Conservation (phyloP, 805 yeast species). For the Myxozyma mucilagina region DNA sequence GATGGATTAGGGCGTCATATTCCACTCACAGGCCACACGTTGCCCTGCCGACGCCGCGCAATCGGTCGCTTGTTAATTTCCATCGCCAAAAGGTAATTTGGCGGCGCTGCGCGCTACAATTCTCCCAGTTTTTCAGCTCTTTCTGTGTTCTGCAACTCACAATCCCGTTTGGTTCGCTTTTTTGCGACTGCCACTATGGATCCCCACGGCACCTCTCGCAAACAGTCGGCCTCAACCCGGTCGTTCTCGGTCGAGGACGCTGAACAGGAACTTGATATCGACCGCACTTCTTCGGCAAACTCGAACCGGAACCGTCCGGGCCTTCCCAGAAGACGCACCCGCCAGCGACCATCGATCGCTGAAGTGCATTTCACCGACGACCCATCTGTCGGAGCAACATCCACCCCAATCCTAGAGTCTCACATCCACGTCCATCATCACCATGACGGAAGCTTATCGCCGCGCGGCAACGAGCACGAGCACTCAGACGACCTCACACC, state of each 20-base stretch:
- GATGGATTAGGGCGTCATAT: conserved; percentile 2
- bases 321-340: conserved; percentile 16
- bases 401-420: conserved; percentile 22
- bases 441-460: conserved; percentile 4
- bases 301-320: conserved; percentile 14
- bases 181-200: conserved; percentile 7
- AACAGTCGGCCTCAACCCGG: conserved; percentile 9
- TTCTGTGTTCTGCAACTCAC: not conserved
- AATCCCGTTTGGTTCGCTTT: not conserved
- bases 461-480: not conserved
- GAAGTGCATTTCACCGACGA: conserved; percentile 31
- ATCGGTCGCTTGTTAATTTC: not conserved
- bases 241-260: conserved; percentile 30
- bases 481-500: not conserved
- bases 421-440: conserved; percentile 29
- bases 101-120: not conserved
- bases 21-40: conserved; percentile 8
- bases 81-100: not conserved
- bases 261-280: conserved; percentile 19
- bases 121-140: not conserved
- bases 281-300: conserved; percentile 12
- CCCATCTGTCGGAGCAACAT: conserved; percentile 26
- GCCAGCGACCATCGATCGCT: conserved; percentile 24
- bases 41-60: conserved; percentile 8
- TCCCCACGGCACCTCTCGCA: conserved; percentile 13